Conservation (phyloP, 169 alveolate species). For the Babesia microti region DNA sequence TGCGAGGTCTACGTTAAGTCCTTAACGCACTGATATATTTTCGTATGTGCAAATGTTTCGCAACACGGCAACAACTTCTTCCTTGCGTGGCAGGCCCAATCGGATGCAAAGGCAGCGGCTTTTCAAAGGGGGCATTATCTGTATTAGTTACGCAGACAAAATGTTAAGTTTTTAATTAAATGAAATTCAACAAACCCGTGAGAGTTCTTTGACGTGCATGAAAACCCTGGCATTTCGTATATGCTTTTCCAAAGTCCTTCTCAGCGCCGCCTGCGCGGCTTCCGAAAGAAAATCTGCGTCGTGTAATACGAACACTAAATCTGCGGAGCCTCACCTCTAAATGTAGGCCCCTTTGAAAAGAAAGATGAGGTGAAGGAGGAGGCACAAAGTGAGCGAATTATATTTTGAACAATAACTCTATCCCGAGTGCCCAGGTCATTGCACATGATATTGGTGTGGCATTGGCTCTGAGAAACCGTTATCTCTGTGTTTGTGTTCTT, state of each 20-base stretch:
- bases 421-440: conserved; percentile 85
- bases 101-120: conserved; percentile 88
- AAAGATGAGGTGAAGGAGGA: conserved; percentile 72
- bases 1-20: too few species aligned
- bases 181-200: conserved; percentile 26
- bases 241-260: conserved; percentile 89
- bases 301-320: conserved; percentile 65
- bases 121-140: conserved; percentile 81
- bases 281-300: conserved; percentile 82
- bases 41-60: conserved; percentile 58
- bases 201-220: conserved; percentile 72
- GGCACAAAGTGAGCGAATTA: conserved; percentile 83
- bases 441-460: conserved; percentile 85
- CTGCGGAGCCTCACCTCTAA: conserved; percentile 36
- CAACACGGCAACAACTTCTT: conserved; percentile 64
- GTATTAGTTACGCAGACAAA: not conserved
- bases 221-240: conserved; percentile 78
- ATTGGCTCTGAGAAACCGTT: conserved; percentile 71
- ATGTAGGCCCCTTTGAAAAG: conserved; percentile 71
- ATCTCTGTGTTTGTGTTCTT: conserved; percentile 62
- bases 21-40: conserved; percentile 19
- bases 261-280: conserved; percentile 87
- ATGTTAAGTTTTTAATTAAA: not conserved
- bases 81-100: conserved; percentile 80
- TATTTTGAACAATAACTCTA: conserved; percentile 78